Base-by-base conservation (phyloP, 257 asterid genomes). In the Solanum chilense region DNA sequence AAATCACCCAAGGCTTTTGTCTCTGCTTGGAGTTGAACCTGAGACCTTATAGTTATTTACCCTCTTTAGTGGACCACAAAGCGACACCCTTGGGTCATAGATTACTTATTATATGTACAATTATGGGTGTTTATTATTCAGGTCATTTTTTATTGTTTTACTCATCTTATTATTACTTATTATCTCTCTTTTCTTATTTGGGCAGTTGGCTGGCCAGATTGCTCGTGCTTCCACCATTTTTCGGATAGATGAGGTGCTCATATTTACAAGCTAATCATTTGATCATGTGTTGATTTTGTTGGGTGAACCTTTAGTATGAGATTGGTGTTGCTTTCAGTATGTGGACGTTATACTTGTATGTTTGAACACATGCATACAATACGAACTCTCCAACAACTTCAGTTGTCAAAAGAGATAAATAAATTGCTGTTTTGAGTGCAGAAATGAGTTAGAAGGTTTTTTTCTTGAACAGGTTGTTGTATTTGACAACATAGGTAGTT, bases 171-270 rank as follows among this genome's bases (percentile, higher is more conserved):
- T 41, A 29, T 42, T 52, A 70, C 82, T 82, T 25, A 5, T 25
- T 82, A 8, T 29, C 11, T 62, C 60, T 69, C 37, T 58, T 52
- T 31, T 62, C 62, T 35, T 44, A 68, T 84, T 49, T 16, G 13
- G 49, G 21, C 95, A 97, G 99, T 89, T 97, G 92, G 99, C 98
- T 52, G 98, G 99, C 81, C 99, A 96, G 93, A 91, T 97, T 92
- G 97, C 99, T 5, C 99, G 99, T 33, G 99, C 99, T 75, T 97
- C 93, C 23, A 92, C 99, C 7, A 94, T 97, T 86, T 97, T 95
- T 86, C 92, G 96, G 42, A 90, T 97, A 66, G 98, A 97, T 77
- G 99, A 97, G 99, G 99, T 95, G 31, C 82, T 71, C 39, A 39
- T 39, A 21, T 16, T 33, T 77, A 21, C 47, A 21, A 27, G 35